Base-by-base conservation (phyloP, 1,284 basidiomycete genomes). In the Leccinum huronense region DNA sequence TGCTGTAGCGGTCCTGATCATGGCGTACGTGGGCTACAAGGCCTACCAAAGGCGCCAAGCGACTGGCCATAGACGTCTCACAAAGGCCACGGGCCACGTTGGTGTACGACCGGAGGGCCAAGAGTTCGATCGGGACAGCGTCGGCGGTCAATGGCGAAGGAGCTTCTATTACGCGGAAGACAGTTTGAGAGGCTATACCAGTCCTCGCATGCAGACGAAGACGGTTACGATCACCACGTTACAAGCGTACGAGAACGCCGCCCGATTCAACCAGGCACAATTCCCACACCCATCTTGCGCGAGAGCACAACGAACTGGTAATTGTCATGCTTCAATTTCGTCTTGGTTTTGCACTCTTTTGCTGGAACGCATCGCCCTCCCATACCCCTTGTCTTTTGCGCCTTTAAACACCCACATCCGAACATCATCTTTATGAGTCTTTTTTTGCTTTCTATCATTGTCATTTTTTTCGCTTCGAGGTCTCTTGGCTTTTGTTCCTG, bases 141-240 rank as follows among this genome's bases (percentile, higher is more conserved):
- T 91, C 2, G 90, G 90, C 30, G 87, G 85, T 8, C 83, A 85
- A 74, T 80, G 90, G 59, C 78, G 91, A 61, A 76, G 90, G 63
- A 90, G 88, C 69, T 93, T 91, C 80, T 93, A 93, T 76, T 93
- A 85, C 72, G 90, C 90, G 3, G 91, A 92, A 77, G 91, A 93
- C 74, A 88, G 86, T 67, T 75, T 93, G 73, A 79, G 88, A 40
- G 88, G 87, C 3, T 85, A 27, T 27, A 75, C 70, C 78, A 81
- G 67, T 72, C 76, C 5, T 63, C 71, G 36, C 70, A 66, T 51
- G 62, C 63, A 19, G 76, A 70, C 48, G 68, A 73, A 57, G 63
- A 69, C 10, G 67, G 70, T 48, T 74, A 72, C 55, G 74, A 77
- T 63, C 73, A 76, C 59, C 69, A 66, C 53, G 64, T 67, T 9